These are phyloP conservation scores for Boletellus sp. DNA, from an alignment of 1,284 basidiomycete species.

Conservation along the genomic window DNA sequence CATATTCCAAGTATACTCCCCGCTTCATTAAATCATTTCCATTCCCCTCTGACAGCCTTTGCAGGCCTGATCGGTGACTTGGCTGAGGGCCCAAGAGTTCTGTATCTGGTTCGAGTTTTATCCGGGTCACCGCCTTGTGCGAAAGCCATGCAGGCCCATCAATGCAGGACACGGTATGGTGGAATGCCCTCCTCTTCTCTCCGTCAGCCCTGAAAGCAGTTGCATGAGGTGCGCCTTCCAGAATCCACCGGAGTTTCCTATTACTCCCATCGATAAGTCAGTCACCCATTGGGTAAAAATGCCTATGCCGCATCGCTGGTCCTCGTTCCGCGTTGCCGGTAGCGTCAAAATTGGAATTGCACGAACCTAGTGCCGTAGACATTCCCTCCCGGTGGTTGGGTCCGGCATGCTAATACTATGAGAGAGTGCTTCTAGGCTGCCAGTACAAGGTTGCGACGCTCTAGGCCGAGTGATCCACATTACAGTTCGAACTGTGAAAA, in stretches of 20 bases:
- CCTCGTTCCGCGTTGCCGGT: no score
- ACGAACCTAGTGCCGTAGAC: no score
- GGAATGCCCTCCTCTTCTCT: slow-evolving; percentile 14
- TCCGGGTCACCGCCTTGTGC: slow-evolving; percentile 8
- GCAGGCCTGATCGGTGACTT: slow-evolving; percentile 9
- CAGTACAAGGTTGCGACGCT: no score
- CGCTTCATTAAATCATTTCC: slow-evolving; percentile 5
- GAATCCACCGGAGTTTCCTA: background rate
- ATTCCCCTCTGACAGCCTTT: slow-evolving; percentile 12
- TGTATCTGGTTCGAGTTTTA: slow-evolving; percentile 1
- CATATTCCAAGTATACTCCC: slow-evolving; percentile 10
- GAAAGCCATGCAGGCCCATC: slow-evolving; percentile 2
- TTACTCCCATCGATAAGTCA: background rate
- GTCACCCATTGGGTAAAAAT: background rate
- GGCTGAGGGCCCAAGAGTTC: background rate
- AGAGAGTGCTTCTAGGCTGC: no score
- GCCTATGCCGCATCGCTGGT: no score
- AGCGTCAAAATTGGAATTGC: no score
- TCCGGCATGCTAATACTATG: no score
- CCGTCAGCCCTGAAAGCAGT: slow-evolving; percentile 6
- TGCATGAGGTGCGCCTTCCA: slow-evolving; percentile 5
- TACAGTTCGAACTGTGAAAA: slow-evolving; percentile 14
- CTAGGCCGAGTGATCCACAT: no score
- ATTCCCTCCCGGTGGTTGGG: no score
- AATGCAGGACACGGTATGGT: slow-evolving; percentile 4